phyloP scores from a whole-genome alignment of 176 grass and related monocot species.

The Microstegium vimineum region DNA sequence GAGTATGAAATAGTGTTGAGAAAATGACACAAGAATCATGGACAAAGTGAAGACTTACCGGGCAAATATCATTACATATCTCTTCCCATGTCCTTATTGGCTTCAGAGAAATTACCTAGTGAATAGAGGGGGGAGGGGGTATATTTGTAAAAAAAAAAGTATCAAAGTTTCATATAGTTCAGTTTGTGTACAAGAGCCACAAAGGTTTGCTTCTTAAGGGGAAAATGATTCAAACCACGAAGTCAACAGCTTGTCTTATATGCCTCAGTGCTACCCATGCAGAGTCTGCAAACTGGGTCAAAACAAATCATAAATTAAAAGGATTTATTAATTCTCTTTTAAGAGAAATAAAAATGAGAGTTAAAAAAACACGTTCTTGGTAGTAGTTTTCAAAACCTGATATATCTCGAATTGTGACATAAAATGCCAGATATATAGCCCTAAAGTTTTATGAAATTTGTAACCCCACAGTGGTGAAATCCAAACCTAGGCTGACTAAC shows the following conservation, averaged over 20 bases:
- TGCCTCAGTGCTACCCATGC: conserved; percentile 76
- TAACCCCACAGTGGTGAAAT: background rate
- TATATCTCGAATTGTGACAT: background rate
- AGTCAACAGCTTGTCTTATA: conserved; percentile 79
- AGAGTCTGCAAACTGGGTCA: conserved; percentile 60
- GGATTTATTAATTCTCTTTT: background rate
- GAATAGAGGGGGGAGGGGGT: background rate
- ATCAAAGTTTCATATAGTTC: background rate
- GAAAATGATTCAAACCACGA: conserved; percentile 46
- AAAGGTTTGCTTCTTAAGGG: background rate
- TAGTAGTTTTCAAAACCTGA: background rate
- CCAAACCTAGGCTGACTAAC: background rate
- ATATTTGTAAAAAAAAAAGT: background rate
- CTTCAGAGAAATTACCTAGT: conserved; percentile 77
- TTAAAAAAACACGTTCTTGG: background rate
- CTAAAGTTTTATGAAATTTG: background rate
- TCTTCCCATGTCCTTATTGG: conserved; percentile 65
- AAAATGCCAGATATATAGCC: background rate
- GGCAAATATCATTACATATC: conserved; percentile 71
- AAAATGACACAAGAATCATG: background rate
- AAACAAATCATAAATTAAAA: conserved; percentile 40
- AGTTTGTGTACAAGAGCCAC: background rate
- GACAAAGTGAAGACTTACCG: conserved; percentile 41
- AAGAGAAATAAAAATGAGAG: background rate
- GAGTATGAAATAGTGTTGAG: background rate